phyloP scores from a whole-genome alignment of 768 basidiomycete genomes.

The Kwoniella sp. region DNA sequence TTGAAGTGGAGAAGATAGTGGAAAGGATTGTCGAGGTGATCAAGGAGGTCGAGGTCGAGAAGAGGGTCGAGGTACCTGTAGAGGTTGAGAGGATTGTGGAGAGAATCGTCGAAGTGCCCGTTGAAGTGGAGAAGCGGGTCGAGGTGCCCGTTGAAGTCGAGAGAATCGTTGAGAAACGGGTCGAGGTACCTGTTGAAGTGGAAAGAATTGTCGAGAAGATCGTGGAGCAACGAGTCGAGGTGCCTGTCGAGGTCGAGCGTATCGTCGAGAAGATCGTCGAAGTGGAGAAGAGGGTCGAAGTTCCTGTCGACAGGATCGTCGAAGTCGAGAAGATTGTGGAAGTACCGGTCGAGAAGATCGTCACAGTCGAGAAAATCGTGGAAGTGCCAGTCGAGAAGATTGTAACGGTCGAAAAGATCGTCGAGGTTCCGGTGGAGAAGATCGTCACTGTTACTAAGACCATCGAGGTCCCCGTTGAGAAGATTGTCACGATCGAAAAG shows the following conservation, averaged over 20 bases:
- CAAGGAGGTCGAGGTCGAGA: constrained; percentile 44
- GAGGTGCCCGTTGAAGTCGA: constrained; percentile 42
- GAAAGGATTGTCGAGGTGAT: constrained; percentile 27
- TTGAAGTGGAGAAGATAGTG: constrained; percentile 45
- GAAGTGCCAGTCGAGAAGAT: constrained; percentile 47
- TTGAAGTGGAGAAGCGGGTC: constrained; percentile 43
- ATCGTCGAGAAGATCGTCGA: constrained; percentile 49
- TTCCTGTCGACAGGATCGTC: constrained; percentile 46
- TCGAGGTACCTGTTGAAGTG: constrained; percentile 44
- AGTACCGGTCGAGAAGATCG: constrained; percentile 36
- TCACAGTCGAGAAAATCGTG: constrained; percentile 37
- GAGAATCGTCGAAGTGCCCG: constrained; percentile 42
- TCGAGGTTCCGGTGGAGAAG: constrained; percentile 46
- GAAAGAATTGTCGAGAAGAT: constrained; percentile 44
- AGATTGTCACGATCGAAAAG: constrained; percentile 32
- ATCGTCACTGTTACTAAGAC: constrained; percentile 29
- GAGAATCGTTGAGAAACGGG: constrained; percentile 38
- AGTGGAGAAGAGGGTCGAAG: constrained; percentile 40
- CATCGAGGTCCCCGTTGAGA: constrained; percentile 40
- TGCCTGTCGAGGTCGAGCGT: constrained; percentile 41
- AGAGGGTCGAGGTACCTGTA: constrained; percentile 45
- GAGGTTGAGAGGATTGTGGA: constrained; percentile 42
- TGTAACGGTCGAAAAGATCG: constrained; percentile 48
- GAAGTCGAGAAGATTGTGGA: constrained; percentile 35
- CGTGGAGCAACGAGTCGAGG: constrained; percentile 35